phyloP scores from a whole-genome alignment of 2,329 filamentous ascomycete genomes.

The Epicoccum sorghinum region DNA sequence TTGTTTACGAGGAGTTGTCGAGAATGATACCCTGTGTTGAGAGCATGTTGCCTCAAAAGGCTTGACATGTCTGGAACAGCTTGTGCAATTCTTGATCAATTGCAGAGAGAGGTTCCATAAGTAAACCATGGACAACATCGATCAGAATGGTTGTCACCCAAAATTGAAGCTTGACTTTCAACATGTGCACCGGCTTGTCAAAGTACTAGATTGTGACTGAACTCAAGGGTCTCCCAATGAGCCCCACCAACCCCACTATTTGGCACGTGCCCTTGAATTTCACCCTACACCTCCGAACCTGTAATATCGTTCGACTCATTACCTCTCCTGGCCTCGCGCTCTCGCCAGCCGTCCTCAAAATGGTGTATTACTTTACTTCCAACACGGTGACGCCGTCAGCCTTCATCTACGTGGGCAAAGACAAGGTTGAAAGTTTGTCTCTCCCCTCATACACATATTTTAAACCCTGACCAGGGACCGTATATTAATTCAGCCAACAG shows the following conservation, averaged over 20 bases:
- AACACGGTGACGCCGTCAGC: slow-evolving; percentile 80
- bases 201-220: too few species aligned
- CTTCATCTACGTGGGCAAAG: slow-evolving; percentile 95
- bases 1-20: too few species aligned
- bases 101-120: too few species aligned
- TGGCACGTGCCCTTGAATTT: slow-evolving; percentile 36
- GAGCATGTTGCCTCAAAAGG: too few species aligned
- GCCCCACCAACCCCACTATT: slow-evolving; percentile 36
- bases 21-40: too few species aligned
- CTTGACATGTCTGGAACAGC: too few species aligned
- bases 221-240: neutral
- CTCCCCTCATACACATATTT: neutral
- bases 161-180: too few species aligned
- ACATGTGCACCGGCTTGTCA: too few species aligned
- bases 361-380: slow-evolving; percentile 98
- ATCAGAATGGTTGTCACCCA: too few species aligned
- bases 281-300: slow-evolving; percentile 17
- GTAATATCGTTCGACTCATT: slow-evolving; percentile 8
- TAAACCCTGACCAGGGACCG: neutral
- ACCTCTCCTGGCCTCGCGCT: slow-evolving; percentile 3
- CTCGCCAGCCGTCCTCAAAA: slow-evolving; percentile 45
- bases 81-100: too few species aligned
- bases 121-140: too few species aligned
- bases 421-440: slow-evolving; percentile 93
- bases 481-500: slow-evolving; percentile 55